Conservation (phyloP, 495 filamentous ascomycete genomes). For the Xylaria acuta region DNA sequence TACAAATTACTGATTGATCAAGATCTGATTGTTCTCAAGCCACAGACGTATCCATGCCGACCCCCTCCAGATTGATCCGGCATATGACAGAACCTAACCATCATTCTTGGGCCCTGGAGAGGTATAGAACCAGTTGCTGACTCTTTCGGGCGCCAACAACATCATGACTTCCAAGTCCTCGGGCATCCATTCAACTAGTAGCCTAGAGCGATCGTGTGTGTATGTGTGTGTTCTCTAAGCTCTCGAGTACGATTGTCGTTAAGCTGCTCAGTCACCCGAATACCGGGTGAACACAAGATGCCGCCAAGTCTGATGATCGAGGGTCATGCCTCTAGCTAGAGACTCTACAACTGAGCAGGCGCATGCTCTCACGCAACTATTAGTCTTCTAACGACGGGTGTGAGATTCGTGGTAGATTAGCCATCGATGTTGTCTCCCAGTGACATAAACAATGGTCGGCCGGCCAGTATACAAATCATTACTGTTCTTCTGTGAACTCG, state of each 20-base stretch:
- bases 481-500: conserved; percentile 6
- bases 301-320: too few species aligned
- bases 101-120: not conserved
- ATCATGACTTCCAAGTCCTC: not conserved
- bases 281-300: too few species aligned
- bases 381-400: not conserved
- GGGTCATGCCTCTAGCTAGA: too few species aligned
- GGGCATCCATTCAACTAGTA: not conserved
- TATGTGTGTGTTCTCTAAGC: too few species aligned
- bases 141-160: not conserved
- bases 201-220: too few species aligned
- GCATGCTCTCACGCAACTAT: not conserved
- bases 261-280: too few species aligned
- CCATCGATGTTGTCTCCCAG: not conserved
- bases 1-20: not conserved
- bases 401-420: not conserved
- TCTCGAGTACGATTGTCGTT: too few species aligned
- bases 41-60: not conserved
- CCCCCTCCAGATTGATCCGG: not conserved
- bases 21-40: not conserved
- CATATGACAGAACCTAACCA: not conserved
- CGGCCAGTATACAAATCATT: not conserved
- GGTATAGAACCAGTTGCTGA: not conserved
- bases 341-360: too few species aligned
- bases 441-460: not conserved